phyloP scores from a whole-genome alignment of 1,284 basidiomycete genomes.

The Coniferiporia sulphurascens region DNA sequence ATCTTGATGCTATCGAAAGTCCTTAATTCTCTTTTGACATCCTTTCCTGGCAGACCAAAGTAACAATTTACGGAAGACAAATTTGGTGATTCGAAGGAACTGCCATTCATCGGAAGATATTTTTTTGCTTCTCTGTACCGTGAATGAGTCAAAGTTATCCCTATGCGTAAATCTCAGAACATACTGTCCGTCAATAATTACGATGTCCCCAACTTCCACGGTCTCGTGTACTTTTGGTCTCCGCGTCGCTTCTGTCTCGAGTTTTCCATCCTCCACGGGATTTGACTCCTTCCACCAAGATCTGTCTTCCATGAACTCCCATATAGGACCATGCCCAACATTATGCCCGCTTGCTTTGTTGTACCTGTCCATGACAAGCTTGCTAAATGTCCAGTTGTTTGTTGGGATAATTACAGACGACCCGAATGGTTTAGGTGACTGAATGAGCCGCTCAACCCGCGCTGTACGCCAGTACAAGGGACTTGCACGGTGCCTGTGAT shows the following conservation, averaged over 20 bases:
- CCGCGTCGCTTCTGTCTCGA: slow-evolving; percentile 24
- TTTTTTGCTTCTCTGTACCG: slow-evolving; percentile 44
- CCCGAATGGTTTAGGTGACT: slow-evolving; percentile 45
- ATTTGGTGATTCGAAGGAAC: slow-evolving; percentile 25
- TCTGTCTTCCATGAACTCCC: slow-evolving; percentile 69
- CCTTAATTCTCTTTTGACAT: slow-evolving; percentile 43
- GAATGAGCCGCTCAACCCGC: slow-evolving; percentile 51
- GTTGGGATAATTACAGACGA: slow-evolving; percentile 24
- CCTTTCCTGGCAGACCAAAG: slow-evolving; percentile 55
- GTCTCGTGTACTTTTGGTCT: slow-evolving; percentile 54
- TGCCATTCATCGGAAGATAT: slow-evolving; percentile 52
- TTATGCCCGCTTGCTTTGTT: slow-evolving; percentile 66
- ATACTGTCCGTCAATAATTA: slow-evolving; percentile 45
- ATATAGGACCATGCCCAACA: slow-evolving; percentile 65
- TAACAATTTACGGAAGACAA: slow-evolving; percentile 55
- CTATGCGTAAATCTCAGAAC: slow-evolving; percentile 23
- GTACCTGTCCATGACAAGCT: slow-evolving; percentile 41
- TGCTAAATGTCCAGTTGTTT: slow-evolving; percentile 43
- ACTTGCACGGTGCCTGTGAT: slow-evolving; percentile 63
- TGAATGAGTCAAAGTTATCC: neutral
- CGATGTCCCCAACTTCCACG: slow-evolving; percentile 40
- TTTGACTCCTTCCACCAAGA: slow-evolving; percentile 69
- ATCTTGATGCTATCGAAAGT: slow-evolving; percentile 54
- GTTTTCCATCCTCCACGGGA: slow-evolving; percentile 15
- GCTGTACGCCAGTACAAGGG: slow-evolving; percentile 48